Evolutionary conservation across 2,329 filamentous ascomycete genomes (phyloP).

Genomic region (Sporothrix schenckii): DNA sequence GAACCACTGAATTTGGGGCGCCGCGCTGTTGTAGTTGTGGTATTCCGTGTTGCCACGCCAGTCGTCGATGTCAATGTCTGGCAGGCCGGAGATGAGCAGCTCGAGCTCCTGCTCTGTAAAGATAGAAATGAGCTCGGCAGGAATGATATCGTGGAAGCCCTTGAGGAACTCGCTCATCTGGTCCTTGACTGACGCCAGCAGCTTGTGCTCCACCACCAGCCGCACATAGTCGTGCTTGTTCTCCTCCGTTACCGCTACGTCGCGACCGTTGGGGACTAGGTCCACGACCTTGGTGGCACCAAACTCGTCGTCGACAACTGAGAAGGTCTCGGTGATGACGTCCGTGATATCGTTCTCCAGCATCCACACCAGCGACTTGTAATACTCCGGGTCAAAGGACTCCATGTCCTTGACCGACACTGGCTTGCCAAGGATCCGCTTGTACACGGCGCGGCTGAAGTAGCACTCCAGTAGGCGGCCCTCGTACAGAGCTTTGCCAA

Average conservation of each 20-base stretch:
- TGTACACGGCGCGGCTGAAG: slow-evolving; percentile 98
- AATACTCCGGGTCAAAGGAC: slow-evolving; percentile 96
- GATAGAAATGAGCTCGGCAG: slow-evolving; percentile 89
- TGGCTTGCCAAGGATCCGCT: slow-evolving; percentile 90
- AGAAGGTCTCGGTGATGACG: slow-evolving; percentile 95
- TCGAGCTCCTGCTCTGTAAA: slow-evolving; percentile 99
- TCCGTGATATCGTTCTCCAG: slow-evolving; percentile 98
- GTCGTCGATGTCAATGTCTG: slow-evolving; percentile 96
- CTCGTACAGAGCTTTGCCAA: slow-evolving; percentile 97
- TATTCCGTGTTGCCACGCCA: slow-evolving; percentile 99
- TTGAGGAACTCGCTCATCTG: slow-evolving; percentile 92
- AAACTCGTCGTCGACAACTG: slow-evolving; percentile 90
- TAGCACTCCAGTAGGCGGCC: slow-evolving; percentile 95
- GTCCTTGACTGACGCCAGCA: slow-evolving; percentile 87
- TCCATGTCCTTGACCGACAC: slow-evolving; percentile 99
- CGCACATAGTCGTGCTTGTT: slow-evolving; percentile 99
- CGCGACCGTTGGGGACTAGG: slow-evolving; percentile 81
- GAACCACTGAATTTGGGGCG: slow-evolving; percentile 98
- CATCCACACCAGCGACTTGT: slow-evolving; percentile 99
- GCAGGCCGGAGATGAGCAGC: slow-evolving; percentile 91
- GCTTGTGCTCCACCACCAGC: slow-evolving; percentile 88
- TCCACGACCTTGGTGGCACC: slow-evolving; percentile 87
- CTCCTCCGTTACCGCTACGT: slow-evolving; percentile 92
- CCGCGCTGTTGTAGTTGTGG: slow-evolving; percentile 93
- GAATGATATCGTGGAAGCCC: slow-evolving; percentile 98